Evolutionary conservation across 345 rosid species (phyloP).

Genomic region (Populus deltoides): DNA sequence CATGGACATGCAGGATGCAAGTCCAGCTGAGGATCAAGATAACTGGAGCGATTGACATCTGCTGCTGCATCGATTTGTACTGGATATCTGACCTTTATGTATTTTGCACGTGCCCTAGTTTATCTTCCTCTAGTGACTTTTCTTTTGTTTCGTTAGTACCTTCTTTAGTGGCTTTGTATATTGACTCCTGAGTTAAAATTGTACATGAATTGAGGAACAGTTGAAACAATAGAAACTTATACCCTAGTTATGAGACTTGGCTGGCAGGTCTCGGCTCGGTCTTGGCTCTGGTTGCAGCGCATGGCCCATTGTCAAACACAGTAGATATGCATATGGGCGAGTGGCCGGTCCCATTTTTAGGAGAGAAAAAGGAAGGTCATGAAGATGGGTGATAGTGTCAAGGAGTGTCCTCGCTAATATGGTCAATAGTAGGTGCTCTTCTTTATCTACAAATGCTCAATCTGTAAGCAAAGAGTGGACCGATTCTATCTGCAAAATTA

Average conservation of each 20-base stretch:
- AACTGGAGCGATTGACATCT: constrained; percentile 64
- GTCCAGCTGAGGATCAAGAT: constrained; percentile 50
- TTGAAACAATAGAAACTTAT: neutral
- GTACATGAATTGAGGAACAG: neutral
- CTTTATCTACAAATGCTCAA: neutral
- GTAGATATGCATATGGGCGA: neutral
- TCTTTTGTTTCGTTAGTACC: neutral
- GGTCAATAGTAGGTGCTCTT: no score
- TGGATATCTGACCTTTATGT: neutral
- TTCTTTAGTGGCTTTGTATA: neutral
- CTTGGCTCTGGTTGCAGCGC: no score
- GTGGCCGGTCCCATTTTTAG: neutral
- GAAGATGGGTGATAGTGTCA: neutral
- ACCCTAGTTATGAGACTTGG: no score
- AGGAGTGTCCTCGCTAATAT: neutral
- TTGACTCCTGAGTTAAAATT: neutral
- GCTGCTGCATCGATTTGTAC: neutral
- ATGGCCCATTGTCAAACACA: neutral
- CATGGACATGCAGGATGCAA: constrained; percentile 42
- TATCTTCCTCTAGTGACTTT: neutral
- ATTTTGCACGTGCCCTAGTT: no score
- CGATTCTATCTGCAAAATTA: neutral
- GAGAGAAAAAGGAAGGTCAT: neutral
- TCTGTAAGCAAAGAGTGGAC: neutral
- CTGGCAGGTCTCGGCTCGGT: no score